These are phyloP conservation scores for Botrytis aclada DNA, from an alignment of 2,329 filamentous ascomycete genomes.

Conservation along the genomic window DNA sequence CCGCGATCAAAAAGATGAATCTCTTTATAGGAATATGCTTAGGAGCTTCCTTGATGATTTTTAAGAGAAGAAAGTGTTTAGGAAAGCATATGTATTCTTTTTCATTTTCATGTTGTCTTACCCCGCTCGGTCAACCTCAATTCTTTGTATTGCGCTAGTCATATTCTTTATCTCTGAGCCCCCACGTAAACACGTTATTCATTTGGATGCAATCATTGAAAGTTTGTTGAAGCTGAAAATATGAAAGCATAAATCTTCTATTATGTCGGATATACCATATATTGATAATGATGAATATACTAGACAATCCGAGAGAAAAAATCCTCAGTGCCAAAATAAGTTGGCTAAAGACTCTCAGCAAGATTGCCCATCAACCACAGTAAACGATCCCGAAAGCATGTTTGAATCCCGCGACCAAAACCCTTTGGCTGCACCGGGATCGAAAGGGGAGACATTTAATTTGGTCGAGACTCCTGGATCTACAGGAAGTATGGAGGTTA, in stretches of 20 bases:
- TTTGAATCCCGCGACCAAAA: neutral
- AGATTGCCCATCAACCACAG: neutral
- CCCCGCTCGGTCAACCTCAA: neutral
- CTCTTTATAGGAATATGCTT: too few relatives aligned
- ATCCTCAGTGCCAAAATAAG: neutral
- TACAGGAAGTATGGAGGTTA: neutral
- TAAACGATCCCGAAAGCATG: neutral
- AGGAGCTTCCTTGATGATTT: accelerated
- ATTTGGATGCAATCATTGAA: neutral
- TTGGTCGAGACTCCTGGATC: neutral
- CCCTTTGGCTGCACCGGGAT: neutral
- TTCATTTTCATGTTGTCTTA: neutral
- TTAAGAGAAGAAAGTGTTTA: accelerated
- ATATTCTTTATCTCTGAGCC: neutral
- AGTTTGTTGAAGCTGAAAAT: neutral
- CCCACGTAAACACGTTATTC: neutral
- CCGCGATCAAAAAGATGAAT: too few relatives aligned
- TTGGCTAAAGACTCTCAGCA: neutral
- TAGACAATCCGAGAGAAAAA: neutral
- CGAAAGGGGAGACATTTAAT: neutral
- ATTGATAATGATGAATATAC: neutral
- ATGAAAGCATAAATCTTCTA: neutral
- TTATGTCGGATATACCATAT: neutral
- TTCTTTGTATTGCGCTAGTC: neutral
- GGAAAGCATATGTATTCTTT: accelerated